Evolutionary conservation across 495 filamentous ascomycete species (phyloP).

Genomic region (Penicillium canescens): DNA sequence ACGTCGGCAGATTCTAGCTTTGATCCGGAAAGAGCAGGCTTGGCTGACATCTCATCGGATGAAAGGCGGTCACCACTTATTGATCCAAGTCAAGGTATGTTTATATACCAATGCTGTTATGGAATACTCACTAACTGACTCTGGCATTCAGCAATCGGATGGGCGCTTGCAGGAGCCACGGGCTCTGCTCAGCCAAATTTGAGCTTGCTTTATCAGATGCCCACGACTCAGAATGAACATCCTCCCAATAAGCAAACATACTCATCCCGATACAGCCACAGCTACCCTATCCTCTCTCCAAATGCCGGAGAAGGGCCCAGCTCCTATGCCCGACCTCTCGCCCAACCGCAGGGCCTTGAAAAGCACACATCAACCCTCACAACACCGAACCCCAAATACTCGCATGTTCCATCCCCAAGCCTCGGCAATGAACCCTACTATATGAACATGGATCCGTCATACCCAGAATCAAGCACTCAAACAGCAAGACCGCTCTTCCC

Average conservation of each 20-base stretch:
- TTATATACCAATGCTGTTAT: slow-evolving; percentile 26
- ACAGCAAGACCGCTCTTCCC: slow-evolving; percentile 29
- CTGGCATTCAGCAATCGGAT: slow-evolving; percentile 59
- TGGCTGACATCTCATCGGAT: slow-evolving; percentile 28
- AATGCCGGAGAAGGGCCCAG: slow-evolving; percentile 19
- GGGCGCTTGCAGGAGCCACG: slow-evolving; percentile 77
- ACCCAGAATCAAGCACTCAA: slow-evolving; percentile 21
- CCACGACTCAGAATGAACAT: slow-evolving; percentile 26
- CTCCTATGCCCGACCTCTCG: slow-evolving; percentile 20
- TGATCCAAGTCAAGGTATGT: slow-evolving; percentile 54
- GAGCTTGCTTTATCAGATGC: slow-evolving; percentile 68
- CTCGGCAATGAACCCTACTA: slow-evolving; percentile 25
- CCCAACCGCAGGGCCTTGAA: slow-evolving; percentile 15
- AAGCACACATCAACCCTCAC: slow-evolving; percentile 18
- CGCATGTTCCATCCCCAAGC: slow-evolving; percentile 15
- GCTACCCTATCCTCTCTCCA: slow-evolving; percentile 27
- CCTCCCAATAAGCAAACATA: slow-evolving; percentile 22
- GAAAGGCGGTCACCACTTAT: slow-evolving; percentile 43
- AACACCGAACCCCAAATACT: slow-evolving; percentile 20
- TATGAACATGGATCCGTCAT: slow-evolving; percentile 32
- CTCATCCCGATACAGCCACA: slow-evolving; percentile 38
- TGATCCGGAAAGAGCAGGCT: slow-evolving; percentile 24
- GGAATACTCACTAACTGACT: slow-evolving; percentile 18
- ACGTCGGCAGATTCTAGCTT: slow-evolving; percentile 26
- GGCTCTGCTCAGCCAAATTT: slow-evolving; percentile 79